A percentile compares a stretch with the other conserved stretches of the same genome.
phyloP scores from a whole-genome alignment of 2,329 filamentous ascomycete genomes.

The Fusarium acutatum region DNA sequence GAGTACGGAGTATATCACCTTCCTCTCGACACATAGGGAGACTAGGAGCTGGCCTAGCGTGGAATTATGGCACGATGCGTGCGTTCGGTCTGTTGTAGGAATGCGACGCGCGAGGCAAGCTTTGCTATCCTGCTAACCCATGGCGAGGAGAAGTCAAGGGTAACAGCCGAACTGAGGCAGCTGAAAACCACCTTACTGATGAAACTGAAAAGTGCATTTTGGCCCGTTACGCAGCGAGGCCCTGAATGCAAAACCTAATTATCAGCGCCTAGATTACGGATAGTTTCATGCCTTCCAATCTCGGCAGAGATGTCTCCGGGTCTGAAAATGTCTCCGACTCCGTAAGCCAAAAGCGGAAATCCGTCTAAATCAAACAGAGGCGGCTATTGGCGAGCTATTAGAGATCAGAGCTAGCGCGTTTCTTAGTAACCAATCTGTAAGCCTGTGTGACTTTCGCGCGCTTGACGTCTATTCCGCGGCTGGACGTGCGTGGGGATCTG shows the following conservation, averaged over 20 bases:
- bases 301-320: slow-evolving; percentile 10
- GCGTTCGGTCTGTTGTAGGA: not conserved
- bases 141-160: not conserved
- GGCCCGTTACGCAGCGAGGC: not conserved
- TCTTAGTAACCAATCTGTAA: slow-evolving; percentile 14
- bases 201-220: not conserved
- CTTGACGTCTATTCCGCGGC: slow-evolving; percentile 29
- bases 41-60: slow-evolving; percentile 16
- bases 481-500: slow-evolving; percentile 11
- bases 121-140: not conserved
- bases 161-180: slow-evolving; percentile 8
- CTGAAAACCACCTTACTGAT: not conserved
- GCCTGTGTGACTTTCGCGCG: slow-evolving; percentile 28
- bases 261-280: not conserved
- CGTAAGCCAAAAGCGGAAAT: slow-evolving; percentile 37
- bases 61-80: slow-evolving; percentile 16
- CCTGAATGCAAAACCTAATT: not conserved
- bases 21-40: slow-evolving; percentile 7
- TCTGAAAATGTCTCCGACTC: not conserved
- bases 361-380: slow-evolving; percentile 32
- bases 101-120: not conserved
- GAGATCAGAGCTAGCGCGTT: slow-evolving; percentile 22
- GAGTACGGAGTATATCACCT: not conserved
- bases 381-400: slow-evolving; percentile 31
- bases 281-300: slow-evolving; percentile 20